A percentile compares a stretch with the other conserved stretches of the same genome.
Conservation (phyloP, 2,329 filamentous ascomycete species). For the Sporothrix pseudoabietina region DNA sequence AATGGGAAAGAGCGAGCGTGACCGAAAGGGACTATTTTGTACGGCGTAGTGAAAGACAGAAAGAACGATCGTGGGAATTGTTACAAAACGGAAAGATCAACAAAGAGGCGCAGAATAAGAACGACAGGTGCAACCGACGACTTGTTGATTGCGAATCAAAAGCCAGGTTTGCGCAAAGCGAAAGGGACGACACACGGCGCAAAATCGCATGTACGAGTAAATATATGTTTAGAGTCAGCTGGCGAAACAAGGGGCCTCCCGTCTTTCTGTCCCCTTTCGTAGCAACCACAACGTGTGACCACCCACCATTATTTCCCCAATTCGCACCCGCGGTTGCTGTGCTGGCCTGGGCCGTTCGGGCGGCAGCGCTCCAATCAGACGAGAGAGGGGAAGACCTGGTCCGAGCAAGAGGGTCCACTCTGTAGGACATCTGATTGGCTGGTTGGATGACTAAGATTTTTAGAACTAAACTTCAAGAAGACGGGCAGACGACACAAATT, state of each 20-base stretch:
- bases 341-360: conserved; percentile 2
- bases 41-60: neutral
- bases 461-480: neutral
- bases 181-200: neutral
- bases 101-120: neutral
- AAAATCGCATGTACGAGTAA: neutral
- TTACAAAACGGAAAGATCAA: neutral
- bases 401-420: neutral
- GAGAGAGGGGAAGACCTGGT: neutral
- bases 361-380: conserved; percentile 21
- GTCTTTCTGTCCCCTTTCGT: neutral
- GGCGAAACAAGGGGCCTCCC: conserved; percentile 12
- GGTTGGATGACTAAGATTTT: conserved; percentile 21
- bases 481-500: conserved; percentile 12
- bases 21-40: neutral
- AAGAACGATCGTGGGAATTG: neutral
- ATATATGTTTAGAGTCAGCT: neutral
- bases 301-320: neutral
- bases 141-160: conserved; percentile 13
- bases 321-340: conserved; percentile 19
- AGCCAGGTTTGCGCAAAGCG: neutral
- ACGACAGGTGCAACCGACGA: neutral
- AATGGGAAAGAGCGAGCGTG: conserved; percentile 21
- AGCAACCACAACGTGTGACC: conserved; percentile 11
- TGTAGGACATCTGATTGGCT: neutral